Evolutionary conservation across 169 alveolate species (phyloP).

Genomic region (Plasmodium coatneyi): DNA sequence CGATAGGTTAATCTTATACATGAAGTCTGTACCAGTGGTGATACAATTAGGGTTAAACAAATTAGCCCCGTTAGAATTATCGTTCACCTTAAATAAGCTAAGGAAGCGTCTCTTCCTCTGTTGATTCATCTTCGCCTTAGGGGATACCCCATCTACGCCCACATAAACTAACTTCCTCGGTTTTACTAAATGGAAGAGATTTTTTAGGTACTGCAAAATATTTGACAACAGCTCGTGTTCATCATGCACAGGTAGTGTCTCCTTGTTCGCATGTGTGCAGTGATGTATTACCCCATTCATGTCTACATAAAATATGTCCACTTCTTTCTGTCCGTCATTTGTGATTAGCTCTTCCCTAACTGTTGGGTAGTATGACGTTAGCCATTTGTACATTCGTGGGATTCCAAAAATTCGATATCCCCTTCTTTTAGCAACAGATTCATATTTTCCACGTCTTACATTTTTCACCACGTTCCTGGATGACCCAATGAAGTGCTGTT

Average conservation of each 20-base stretch:
- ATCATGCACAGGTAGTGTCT: constrained; percentile 58
- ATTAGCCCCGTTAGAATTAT: constrained; percentile 46
- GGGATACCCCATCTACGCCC: constrained; percentile 98
- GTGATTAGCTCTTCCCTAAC: constrained; percentile 59
- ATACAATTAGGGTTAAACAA: constrained; percentile 91
- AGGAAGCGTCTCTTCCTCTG: constrained; percentile 95
- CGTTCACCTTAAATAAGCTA: constrained; percentile 89
- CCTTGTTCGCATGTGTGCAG: constrained; percentile 92
- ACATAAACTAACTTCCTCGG: constrained; percentile 92
- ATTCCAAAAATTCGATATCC: constrained; percentile 22
- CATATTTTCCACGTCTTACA: not conserved
- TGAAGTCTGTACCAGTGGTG: constrained; percentile 97
- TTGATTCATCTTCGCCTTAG: constrained; percentile 97
- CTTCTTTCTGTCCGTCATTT: constrained; percentile 13
- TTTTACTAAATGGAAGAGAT: constrained; percentile 90
- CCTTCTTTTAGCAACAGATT: not conserved
- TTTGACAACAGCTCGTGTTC: constrained; percentile 79
- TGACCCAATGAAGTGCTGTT: constrained; percentile 11
- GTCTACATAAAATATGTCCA: constrained; percentile 95
- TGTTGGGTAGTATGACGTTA: constrained; percentile 62
- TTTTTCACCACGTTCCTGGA: not conserved
- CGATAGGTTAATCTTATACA: constrained; percentile 84
- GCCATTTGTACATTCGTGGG: constrained; percentile 67
- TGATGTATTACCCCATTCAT: constrained; percentile 97
- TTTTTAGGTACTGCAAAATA: constrained; percentile 91